Evolutionary conservation across 2,329 filamentous ascomycete species (phyloP), one percentile per base, ranked within the genome.

Genomic region (Talaromyces atroroseus): DNA sequence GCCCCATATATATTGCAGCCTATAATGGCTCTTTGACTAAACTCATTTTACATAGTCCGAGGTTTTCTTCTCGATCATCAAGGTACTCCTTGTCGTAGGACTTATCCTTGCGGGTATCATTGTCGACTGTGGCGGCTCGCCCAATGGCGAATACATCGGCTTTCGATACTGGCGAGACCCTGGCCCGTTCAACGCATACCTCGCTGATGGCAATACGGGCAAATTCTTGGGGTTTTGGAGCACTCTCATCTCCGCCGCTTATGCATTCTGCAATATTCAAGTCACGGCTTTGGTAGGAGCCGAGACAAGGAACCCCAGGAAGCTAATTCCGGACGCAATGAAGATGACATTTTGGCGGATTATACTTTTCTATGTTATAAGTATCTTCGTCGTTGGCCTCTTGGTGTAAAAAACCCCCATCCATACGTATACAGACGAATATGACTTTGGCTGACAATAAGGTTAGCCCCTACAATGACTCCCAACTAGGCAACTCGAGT

Each of bases 81-180:
- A 92, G 71, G 86, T 92, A 55, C 64, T 90, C 49, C 89, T 87
- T 29, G 82, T 91, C 42, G 54, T 88, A 42, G 87, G 87, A 44
- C 89, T 91, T 74, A 80, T 89, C 76, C 85, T 91, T 66, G 89
- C 90, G 63, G 83, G 80, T 62, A 87, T 90, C 63, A 88, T 85
- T 70, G 80, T 91, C 72, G 85, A 89, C 66, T 36, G 49, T 2
- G 86, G 86, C 2, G 88, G 88, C 49, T 87, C 78, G 4, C 85
- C 87, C n/a, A 65, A 82, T 14, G 77, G 89, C 60, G 86, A 85
- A 18, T 86, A 87, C 65, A 77, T 91, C 52, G 88, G 88, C 46
- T 91, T 91, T 74, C 77, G 80, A 59, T 86, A 88, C 72, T 91
- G 87, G 87, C 71, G 76, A 7, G 65, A 80, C 29, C 87, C 87